A percentile compares a stretch with the other conserved stretches of the same genome.
Conservation (phyloP, 805 yeast species). For the Schwanniomyces occidentalis region DNA sequence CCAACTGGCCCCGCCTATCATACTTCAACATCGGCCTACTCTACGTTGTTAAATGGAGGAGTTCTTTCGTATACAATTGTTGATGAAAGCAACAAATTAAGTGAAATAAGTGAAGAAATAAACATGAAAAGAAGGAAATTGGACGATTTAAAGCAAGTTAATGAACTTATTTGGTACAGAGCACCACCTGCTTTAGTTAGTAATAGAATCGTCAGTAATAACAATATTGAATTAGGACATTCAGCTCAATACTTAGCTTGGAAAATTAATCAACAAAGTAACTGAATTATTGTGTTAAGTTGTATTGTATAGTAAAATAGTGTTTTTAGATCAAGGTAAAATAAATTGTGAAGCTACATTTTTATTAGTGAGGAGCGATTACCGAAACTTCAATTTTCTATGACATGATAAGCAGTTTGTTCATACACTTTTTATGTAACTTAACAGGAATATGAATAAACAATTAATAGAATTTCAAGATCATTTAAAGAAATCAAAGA, state of each 20-base stretch:
- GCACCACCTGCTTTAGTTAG: conserved; percentile 55
- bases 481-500: conserved; percentile 43
- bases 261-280: conserved; percentile 19
- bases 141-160: conserved; percentile 15
- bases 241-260: conserved; percentile 69
- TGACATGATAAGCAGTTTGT: too few species aligned
- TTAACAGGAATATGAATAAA: conserved; percentile 23
- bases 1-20: conserved; percentile 19
- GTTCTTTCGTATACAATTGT: conserved; percentile 33
- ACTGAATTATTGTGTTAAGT: too few species aligned
- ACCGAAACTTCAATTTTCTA: too few species aligned
- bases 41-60: conserved; percentile 40
- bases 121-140: conserved; percentile 24
- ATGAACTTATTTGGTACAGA: conserved; percentile 59
- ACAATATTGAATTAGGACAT: conserved; percentile 56
- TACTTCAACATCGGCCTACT: conserved; percentile 33
- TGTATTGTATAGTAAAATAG: neutral
- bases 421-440: too few species aligned
- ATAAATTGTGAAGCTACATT: neutral
- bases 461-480: conserved; percentile 49
- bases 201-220: conserved; percentile 15
- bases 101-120: conserved; percentile 20
- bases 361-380: too few species aligned
- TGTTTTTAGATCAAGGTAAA: neutral
- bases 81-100: conserved; percentile 17